phyloP scores from a whole-genome alignment of 331 rosid genomes.

The Stylosanthes scabra region DNA sequence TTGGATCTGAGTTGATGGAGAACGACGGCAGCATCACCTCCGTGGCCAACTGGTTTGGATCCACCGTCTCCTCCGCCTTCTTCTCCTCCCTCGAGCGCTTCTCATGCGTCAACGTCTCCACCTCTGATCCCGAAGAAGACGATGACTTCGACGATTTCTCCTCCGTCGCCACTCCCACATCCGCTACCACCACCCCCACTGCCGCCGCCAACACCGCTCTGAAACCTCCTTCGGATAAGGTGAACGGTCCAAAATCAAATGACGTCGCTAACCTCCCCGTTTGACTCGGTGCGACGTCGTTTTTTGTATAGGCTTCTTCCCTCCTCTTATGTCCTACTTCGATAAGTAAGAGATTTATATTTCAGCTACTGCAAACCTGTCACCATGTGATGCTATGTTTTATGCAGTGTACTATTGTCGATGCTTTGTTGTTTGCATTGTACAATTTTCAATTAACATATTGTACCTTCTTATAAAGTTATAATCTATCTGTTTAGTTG shows the following conservation, averaged over 20 bases:
- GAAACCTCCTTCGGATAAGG: slow-evolving; percentile 19
- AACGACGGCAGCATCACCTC: slow-evolving; percentile 52
- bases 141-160: slow-evolving; percentile 36
- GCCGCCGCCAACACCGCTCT: not conserved
- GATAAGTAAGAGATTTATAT: slow-evolving; percentile 29
- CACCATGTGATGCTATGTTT: slow-evolving; percentile 26
- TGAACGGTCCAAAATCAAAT: slow-evolving; percentile 30
- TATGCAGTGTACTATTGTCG: too few species aligned
- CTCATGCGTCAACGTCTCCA: slow-evolving; percentile 87
- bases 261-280: slow-evolving; percentile 56
- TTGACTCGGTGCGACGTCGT: slow-evolving; percentile 33
- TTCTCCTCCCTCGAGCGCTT: slow-evolving; percentile 85
- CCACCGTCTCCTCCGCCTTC: slow-evolving; percentile 86
- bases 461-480: not conserved
- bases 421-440: not conserved
- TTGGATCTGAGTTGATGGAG: slow-evolving; percentile 59
- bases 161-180: not conserved
- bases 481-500: not conserved
- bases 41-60: slow-evolving; percentile 68
- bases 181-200: not conserved
- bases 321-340: slow-evolving; percentile 25
- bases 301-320: slow-evolving; percentile 44
- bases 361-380: slow-evolving; percentile 14
- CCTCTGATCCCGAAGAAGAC: slow-evolving; percentile 62
- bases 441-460: not conserved